Conservation (phyloP, 2,329 filamentous ascomycete species). For the Aspergillus oerlinghausenensis region DNA sequence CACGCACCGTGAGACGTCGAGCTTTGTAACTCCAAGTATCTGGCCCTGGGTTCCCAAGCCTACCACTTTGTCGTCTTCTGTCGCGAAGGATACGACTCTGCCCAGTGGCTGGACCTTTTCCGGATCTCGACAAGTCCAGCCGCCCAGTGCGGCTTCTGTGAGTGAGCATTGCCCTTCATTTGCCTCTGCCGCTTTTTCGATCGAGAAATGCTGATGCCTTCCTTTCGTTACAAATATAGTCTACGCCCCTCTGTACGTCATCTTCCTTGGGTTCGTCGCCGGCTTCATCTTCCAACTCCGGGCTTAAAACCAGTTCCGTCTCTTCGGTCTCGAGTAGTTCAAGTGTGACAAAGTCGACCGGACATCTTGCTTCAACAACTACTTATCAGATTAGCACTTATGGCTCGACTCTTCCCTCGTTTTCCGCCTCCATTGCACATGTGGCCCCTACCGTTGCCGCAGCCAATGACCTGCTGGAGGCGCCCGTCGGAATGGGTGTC, state of each 20-base stretch:
- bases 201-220: constrained; percentile 22
- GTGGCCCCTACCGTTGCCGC: constrained; percentile 16
- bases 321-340: constrained; percentile 7
- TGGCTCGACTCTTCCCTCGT: constrained; percentile 1
- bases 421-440: constrained; percentile 5
- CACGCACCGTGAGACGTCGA: constrained; percentile 40
- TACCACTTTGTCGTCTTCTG: constrained; percentile 45
- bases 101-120: constrained; percentile 80
- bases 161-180: constrained; percentile 50
- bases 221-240: constrained; percentile 30
- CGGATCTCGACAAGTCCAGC: constrained; percentile 71
- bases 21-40: constrained; percentile 54
- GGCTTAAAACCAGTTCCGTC: constrained; percentile 33
- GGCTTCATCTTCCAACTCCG: constrained; percentile 46
- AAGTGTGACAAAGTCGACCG: not conserved
- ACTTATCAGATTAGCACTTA: constrained; percentile 1
- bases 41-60: constrained; percentile 63
- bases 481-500: constrained; percentile 11
- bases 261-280: constrained; percentile 42
- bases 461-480: constrained; percentile 11
- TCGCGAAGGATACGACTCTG: constrained; percentile 49
- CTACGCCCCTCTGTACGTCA: constrained; percentile 52
- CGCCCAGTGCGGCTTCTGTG: constrained; percentile 63
- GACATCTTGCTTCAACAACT: constrained; percentile 5
- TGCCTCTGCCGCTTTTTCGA: constrained; percentile 7